Base-by-base conservation (phyloP, 2,329 filamentous ascomycete species). In the Torrubiellomyces zombiae region DNA sequence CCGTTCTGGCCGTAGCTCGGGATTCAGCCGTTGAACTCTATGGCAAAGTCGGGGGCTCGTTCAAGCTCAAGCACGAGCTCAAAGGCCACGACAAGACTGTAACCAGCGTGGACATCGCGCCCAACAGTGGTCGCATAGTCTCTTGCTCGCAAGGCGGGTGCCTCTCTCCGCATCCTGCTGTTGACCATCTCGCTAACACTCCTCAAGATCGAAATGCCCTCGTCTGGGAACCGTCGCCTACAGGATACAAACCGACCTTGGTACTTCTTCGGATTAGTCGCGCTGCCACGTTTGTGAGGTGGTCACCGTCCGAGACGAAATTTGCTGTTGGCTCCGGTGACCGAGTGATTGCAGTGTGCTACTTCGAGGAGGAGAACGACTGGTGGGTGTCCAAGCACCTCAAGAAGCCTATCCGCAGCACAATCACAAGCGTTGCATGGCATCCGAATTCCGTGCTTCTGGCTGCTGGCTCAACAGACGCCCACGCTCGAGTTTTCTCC, bases 371-470 rank as follows among this genome's bases (percentile, higher is more conserved):
- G 50, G 89, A 98, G 55, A 94, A 98, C 55, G 85, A 98, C 60
- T 98, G 89, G 89, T 98, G 89, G 89, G 86, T 98, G 20, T 94
- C 85, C 18, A 98, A 98, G 65, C 89, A 98, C 56, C 58, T 98
- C 46, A 95, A 95, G 71, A 98, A 95, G 67, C 89, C 89, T 12
- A 92, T 98, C 43, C 79, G 86, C 38, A 93, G 83, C 50, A 98
- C 89, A 29, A 86, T 98, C 42, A 95, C 89, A 28, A 83, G 79
- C 10, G 72, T 98, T 21, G 75, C 77, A 29, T 98, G 89, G 89
- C 89, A 98, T 53, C 89, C 89, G 18, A 98, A 98, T 63, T 91
- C 80, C 7, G 89, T 98, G 10, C 68, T 98, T 16, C 64, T 98
- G 14, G 89, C 86, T 10, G 83, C 89, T 21, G 89, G 89, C 18